A percentile compares a stretch with the other conserved stretches of the same genome.
These are phyloP conservation scores for Mycena filopes DNA, from an alignment of 768 basidiomycete species.

Conservation along the genomic window DNA sequence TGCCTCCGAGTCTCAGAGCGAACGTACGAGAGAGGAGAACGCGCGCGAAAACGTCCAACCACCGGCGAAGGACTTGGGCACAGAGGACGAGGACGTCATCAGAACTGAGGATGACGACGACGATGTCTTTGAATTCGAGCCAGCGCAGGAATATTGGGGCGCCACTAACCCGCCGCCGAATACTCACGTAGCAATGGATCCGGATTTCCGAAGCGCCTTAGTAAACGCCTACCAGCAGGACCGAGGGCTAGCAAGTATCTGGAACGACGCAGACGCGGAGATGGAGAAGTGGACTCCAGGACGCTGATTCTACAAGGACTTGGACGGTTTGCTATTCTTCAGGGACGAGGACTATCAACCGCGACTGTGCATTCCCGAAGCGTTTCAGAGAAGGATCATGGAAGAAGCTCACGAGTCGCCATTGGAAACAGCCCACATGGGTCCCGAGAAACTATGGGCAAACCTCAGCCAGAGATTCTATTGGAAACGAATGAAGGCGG, in stretches of 20 bases:
- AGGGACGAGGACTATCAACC: conserved; percentile 29
- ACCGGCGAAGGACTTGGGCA: not conserved
- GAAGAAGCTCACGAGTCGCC: conserved; percentile 14
- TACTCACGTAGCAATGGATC: not conserved
- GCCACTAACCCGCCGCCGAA: not conserved
- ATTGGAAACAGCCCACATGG: conserved; percentile 16
- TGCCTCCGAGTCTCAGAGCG: too few species aligned
- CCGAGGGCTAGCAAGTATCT: not conserved
- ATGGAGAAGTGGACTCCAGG: conserved; percentile 9
- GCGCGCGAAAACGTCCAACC: too few species aligned
- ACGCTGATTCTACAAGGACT: conserved; percentile 23
- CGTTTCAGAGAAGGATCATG: not conserved
- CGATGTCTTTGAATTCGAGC: too few species aligned
- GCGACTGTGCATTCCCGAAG: conserved; percentile 26
- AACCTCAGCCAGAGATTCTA: not conserved
- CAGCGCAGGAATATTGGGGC: not conserved
- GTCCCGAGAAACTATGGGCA: not conserved
- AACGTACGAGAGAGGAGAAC: too few species aligned
- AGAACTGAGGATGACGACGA: too few species aligned
- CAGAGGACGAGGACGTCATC: not conserved
- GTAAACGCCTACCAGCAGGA: not conserved
- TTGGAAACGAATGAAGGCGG: not conserved
- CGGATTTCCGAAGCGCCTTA: not conserved
- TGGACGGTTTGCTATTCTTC: conserved; percentile 29
- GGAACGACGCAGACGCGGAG: not conserved